These are phyloP conservation scores for Boletus tomentosulus DNA, from an alignment of 768 basidiomycete genomes.

Conservation along the genomic window DNA sequence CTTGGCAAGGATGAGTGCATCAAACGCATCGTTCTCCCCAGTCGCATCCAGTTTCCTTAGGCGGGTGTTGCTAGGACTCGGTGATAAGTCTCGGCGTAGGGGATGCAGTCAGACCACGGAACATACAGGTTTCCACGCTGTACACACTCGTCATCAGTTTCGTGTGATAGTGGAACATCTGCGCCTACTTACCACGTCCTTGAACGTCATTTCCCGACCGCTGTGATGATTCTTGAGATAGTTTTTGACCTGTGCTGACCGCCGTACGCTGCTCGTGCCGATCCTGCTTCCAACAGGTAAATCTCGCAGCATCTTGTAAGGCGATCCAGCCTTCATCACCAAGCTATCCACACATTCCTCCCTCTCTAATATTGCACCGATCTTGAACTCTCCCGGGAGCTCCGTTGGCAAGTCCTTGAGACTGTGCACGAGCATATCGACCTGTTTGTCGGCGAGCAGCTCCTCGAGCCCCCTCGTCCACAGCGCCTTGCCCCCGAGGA, in stretches of 20 bases:
- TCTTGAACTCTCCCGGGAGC: constrained; percentile 77
- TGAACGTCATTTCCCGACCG: constrained; percentile 55
- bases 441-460: constrained; percentile 60
- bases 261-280: constrained; percentile 92
- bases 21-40: constrained; percentile 58
- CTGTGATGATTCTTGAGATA: constrained; percentile 52
- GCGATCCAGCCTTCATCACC: constrained; percentile 72
- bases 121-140: constrained; percentile 87
- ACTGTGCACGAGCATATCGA: constrained; percentile 91
- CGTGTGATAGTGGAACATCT: background rate
- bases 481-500: constrained; percentile 84
- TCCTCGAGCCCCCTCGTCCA: constrained; percentile 99
- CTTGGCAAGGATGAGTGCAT: constrained; percentile 89
- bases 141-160: background rate
- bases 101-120: background rate
- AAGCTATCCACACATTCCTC: constrained; percentile 89
- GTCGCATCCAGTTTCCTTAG: constrained; percentile 86
- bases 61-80: constrained; percentile 69
- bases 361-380: constrained; percentile 81
- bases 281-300: constrained; percentile 85
- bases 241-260: constrained; percentile 86
- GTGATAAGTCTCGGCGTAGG: constrained; percentile 5
- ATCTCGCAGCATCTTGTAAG: constrained; percentile 73
- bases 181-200: constrained; percentile 73
- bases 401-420: constrained; percentile 92